Evolutionary conservation across 2,329 filamentous ascomycete species (phyloP).

Genomic region (Mycosphaerella sp.): DNA sequence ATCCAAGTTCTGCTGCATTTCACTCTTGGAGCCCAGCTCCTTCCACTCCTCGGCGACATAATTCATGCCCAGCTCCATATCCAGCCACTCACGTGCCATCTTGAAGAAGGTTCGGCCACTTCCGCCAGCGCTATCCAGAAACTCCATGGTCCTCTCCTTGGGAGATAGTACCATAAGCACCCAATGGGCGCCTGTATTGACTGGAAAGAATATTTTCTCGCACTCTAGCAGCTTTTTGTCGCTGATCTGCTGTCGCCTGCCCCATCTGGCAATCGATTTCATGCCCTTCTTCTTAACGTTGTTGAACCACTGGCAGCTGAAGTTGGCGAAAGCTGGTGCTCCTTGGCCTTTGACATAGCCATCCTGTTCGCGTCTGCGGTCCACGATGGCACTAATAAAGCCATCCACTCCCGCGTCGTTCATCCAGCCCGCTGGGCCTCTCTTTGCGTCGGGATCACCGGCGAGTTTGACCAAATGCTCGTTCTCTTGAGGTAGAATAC

Average conservation of each 20-base stretch:
- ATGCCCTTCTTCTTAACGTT: conserved; percentile 48
- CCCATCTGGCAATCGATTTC: conserved; percentile 48
- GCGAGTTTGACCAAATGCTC: conserved; percentile 4
- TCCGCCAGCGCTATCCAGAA: conserved; percentile 62
- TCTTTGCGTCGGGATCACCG: neutral
- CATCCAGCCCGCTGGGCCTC: conserved; percentile 53
- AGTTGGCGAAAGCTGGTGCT: conserved; percentile 46
- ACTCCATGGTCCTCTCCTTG: conserved; percentile 54
- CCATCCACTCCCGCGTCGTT: conserved; percentile 73
- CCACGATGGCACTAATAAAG: conserved; percentile 55
- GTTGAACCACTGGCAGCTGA: conserved; percentile 62
- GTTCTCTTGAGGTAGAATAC: conserved; percentile 45
- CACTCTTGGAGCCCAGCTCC: conserved; percentile 43
- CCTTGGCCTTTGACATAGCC: conserved; percentile 47
- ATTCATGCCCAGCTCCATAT: conserved; percentile 50
- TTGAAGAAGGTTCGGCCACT: conserved; percentile 26
- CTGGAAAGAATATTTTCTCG: conserved; percentile 63
- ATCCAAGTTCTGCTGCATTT: conserved; percentile 58
- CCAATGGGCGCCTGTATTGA: conserved; percentile 60
- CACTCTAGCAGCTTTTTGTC: conserved; percentile 59
- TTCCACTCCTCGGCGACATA: conserved; percentile 58
- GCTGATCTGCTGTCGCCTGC: conserved; percentile 52
- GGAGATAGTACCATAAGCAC: conserved; percentile 64
- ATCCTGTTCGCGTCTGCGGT: conserved; percentile 49
- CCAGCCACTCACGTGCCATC: conserved; percentile 48